Evolutionary conservation across 257 asterid genomes (phyloP), one percentile per base, ranked within the genome.

Genomic region (Fraxinus pennsylvanica): DNA sequence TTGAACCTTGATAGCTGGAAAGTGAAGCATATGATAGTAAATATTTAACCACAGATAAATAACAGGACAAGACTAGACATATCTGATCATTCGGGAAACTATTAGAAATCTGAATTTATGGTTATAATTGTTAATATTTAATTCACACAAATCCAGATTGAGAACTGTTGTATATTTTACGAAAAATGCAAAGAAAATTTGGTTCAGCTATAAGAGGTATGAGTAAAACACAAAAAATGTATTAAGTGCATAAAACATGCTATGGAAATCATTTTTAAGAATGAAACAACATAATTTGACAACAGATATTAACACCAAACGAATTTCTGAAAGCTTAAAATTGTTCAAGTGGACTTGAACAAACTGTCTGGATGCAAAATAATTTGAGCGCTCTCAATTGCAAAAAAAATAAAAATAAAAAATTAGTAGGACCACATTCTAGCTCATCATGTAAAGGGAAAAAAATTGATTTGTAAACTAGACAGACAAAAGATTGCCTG

Each of bases 1-100:
- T 82, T 90, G 80, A 75, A 85, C 68, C 88, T 86, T 27, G 92
- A 87, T 84, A 86, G 91, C 98, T 94, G 89, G 84, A 83, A 84
- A 82, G 63, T 41, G 30, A 72, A 74, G 45, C 36, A 78, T 71
- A 17, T 65, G 59, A 71, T 12, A 80, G 43, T 75, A 47, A 77
- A 79, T n/a, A 15, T 47, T n/a, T 6, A 54, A 54, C 7, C 1
- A 10, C 15, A 6, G 32, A 9, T 22, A 61, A 61, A 54, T 78
- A 30, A 25, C 74, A 47, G 41, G 82, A 78, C 73, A 67, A 52
- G 73, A 30, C 73, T 25, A 39, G 80, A 87, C 76, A 74, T 66
- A 82, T 81, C 74, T 19, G 68, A 72, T 39, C 63, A 38, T 81
- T 80, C 82, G 82, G 78, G 87, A 73, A 78, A 75, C 79, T 85